phyloP scores from a whole-genome alignment of 768 basidiomycete genomes.

The Coprinellus micaceus region DNA sequence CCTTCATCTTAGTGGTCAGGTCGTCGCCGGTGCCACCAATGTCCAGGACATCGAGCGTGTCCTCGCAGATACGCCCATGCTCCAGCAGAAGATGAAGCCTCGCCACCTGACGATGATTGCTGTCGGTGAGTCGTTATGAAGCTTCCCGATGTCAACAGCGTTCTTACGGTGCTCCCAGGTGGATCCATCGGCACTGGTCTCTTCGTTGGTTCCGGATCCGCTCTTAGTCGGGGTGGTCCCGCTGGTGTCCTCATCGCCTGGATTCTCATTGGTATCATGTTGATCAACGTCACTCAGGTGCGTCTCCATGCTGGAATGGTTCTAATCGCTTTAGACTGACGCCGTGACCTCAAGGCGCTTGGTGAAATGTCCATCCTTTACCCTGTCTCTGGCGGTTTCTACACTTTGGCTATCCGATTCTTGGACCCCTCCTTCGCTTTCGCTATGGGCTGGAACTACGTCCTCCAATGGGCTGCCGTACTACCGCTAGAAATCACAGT shows the following conservation, averaged over 20 bases:
- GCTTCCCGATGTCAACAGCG: neutral
- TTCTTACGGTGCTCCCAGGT: conserved; percentile 21
- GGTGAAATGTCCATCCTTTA: conserved; percentile 49
- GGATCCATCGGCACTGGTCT: conserved; percentile 49
- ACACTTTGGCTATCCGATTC: conserved; percentile 43
- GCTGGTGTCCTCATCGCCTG: conserved; percentile 43
- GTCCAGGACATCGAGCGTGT: conserved; percentile 33
- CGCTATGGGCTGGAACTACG: conserved; percentile 50
- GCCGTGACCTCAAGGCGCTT: conserved; percentile 31
- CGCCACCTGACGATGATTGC: conserved; percentile 47
- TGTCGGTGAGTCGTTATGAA: conserved; percentile 34
- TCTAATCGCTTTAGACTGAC: too few species aligned
- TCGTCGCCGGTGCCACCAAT: conserved; percentile 32
- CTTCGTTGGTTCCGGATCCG: conserved; percentile 44
- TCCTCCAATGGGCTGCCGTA: conserved; percentile 43
- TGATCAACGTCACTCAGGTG: conserved; percentile 46
- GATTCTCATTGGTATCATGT: conserved; percentile 44
- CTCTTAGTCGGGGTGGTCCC: conserved; percentile 38
- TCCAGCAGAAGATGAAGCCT: conserved; percentile 48
- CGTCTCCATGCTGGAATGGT: conserved; percentile 1
- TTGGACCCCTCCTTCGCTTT: conserved; percentile 46
- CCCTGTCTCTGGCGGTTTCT: conserved; percentile 48
- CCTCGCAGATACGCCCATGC: conserved; percentile 39
- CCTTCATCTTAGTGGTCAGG: conserved; percentile 30
- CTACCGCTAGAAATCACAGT: conserved; percentile 45